Evolutionary conservation across 768 basidiomycete species (phyloP).

Genomic region (Rubroboletus pulcherrimus): DNA sequence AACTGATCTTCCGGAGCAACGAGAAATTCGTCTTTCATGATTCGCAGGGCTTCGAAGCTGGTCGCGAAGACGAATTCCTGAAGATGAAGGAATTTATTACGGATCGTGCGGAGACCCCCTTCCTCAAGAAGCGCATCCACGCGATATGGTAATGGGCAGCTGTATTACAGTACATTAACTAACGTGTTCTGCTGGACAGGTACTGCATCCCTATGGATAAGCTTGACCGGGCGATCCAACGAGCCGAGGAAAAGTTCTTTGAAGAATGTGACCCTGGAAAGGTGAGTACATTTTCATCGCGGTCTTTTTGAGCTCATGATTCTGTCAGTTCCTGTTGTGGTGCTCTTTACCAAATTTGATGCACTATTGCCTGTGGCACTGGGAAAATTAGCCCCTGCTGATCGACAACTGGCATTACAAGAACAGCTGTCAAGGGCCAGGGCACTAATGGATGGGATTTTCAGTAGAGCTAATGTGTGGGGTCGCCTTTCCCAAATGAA

Average conservation of each 20-base stretch:
- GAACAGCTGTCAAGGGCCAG: neutral
- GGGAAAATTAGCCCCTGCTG: neutral
- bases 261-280: neutral
- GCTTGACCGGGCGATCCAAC: neutral
- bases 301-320: neutral
- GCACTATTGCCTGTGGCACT: neutral
- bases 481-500: neutral
- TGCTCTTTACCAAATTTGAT: conserved; percentile 6
- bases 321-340: neutral
- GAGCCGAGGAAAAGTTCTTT: neutral
- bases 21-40: conserved; percentile 4
- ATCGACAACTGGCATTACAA: neutral
- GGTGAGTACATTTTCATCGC: neutral
- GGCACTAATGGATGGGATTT: neutral
- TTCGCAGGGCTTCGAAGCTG: conserved; percentile 5
- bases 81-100: conserved; percentile 2
- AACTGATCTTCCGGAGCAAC: conserved; percentile 2
- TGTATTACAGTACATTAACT: neutral
- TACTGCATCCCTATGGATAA: conserved; percentile 9
- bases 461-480: neutral
- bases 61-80: neutral
- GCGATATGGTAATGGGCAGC: neutral
- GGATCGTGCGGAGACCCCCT: neutral
- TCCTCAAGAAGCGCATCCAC: conserved; percentile 6
- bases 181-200: neutral